Evolutionary conservation across 2,329 filamentous ascomycete species (phyloP).

Genomic region (Simplicillium aogashimaense): DNA sequence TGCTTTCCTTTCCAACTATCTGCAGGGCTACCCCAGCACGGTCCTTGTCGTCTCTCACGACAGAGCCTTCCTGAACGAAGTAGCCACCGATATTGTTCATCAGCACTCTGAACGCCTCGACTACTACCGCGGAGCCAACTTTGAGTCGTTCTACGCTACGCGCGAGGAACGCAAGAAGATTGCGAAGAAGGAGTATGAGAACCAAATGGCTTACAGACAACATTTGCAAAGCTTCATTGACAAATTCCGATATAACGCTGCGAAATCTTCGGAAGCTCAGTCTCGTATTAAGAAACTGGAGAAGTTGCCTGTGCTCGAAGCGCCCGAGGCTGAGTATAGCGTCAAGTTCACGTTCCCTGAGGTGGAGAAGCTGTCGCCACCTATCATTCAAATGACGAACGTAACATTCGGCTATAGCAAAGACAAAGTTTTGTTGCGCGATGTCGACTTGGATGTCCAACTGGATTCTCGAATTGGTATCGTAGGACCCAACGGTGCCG

Average conservation of each 20-base stretch:
- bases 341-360: conserved; percentile 97
- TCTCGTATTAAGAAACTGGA: conserved; percentile 99
- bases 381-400: conserved; percentile 93
- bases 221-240: conserved; percentile 98
- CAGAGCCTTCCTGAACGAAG: conserved; percentile 95
- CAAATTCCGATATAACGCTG: conserved; percentile 98
- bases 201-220: conserved; percentile 87
- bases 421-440: conserved; percentile 69
- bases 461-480: conserved; percentile 97
- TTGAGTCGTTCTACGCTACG: conserved; percentile 93
- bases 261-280: conserved; percentile 96
- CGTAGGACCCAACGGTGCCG: conserved; percentile 96
- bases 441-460: conserved; percentile 93
- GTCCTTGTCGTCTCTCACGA: conserved; percentile 97
- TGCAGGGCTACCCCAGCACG: conserved; percentile 88
- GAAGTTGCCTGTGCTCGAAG: conserved; percentile 83
- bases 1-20: conserved; percentile 92
- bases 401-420: conserved; percentile 82
- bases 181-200: conserved; percentile 94
- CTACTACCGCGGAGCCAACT: conserved; percentile 98
- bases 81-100: conserved; percentile 98
- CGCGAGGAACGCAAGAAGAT: conserved; percentile 96
- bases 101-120: conserved; percentile 95
- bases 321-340: conserved; percentile 88
- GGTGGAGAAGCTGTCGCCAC: conserved; percentile 93